These are phyloP conservation scores for Cenchrus americanus DNA, from an alignment of 176 grass and related monocot species.

Conservation along the genomic window DNA sequence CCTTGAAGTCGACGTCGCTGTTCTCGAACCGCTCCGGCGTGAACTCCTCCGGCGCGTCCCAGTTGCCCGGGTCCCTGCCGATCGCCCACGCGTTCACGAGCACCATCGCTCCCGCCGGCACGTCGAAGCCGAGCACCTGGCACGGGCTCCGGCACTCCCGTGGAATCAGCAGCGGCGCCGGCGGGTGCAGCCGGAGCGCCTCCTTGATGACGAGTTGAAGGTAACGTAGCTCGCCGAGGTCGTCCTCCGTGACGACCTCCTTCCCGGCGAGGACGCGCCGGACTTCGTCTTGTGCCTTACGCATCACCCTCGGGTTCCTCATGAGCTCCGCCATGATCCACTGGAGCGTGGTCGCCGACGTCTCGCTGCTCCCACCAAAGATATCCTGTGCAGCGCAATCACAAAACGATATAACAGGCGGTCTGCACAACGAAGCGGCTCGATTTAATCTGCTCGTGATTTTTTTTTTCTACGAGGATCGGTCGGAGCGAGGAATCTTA, in stretches of 20 bases:
- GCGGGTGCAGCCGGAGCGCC: constrained; percentile 30
- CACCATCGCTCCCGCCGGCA: constrained; percentile 27
- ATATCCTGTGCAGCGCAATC: background rate
- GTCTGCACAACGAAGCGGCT: no score
- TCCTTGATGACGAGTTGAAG: constrained; percentile 44
- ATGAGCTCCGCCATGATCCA: constrained; percentile 51
- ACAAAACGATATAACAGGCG: background rate
- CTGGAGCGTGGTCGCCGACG: constrained; percentile 15
- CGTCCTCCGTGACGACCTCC: background rate
- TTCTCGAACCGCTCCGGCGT: constrained; percentile 36
- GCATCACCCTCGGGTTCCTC: constrained; percentile 35
- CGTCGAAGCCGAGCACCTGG: constrained; percentile 10
- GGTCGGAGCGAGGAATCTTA: background rate
- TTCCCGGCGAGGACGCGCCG: background rate
- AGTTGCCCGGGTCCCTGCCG: constrained; percentile 28
- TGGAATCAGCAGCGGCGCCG: constrained; percentile 28
- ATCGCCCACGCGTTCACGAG: constrained; percentile 47
- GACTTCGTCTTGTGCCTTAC: constrained; percentile 43
- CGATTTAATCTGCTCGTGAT: no score
- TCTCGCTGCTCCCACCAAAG: constrained; percentile 33
- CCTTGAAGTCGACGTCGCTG: constrained; percentile 29
- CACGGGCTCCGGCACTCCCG: background rate
- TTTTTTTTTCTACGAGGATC: background rate
- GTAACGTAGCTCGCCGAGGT: constrained; percentile 15
- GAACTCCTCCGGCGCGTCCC: constrained; percentile 46